Conservation (phyloP, 164 flowering plant species). For the Aristolochia contorta region DNA sequence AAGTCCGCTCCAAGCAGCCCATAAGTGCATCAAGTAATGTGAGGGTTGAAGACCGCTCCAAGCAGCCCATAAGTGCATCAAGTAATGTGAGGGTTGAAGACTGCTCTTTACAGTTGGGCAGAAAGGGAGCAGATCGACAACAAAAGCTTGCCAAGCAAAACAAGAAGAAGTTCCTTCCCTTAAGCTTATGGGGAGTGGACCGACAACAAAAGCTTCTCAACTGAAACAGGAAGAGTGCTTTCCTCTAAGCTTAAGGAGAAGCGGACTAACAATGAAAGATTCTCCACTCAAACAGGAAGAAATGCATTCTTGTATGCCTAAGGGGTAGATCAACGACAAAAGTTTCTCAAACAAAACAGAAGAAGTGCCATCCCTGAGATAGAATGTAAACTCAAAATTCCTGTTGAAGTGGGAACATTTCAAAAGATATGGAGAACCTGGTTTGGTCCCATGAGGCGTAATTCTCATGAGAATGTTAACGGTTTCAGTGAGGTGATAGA, state of each 20-base stretch:
- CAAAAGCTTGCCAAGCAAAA: no score
- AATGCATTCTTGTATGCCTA: background rate
- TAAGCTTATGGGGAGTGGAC: background rate
- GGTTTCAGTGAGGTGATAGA: conserved; percentile 2
- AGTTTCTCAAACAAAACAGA: background rate
- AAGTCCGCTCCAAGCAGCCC: no score
- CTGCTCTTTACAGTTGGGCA: no score
- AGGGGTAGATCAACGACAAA: background rate
- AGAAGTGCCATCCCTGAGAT: background rate
- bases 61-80: no score
- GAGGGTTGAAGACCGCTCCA: no score
- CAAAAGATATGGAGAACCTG: conserved; percentile 29
- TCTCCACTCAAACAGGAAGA: background rate
- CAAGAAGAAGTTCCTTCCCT: no score
- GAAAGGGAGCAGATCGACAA: no score
- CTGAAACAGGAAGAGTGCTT: background rate
- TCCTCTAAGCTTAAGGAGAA: background rate
- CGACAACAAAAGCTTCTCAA: background rate
- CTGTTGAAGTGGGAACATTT: conserved; percentile 27
- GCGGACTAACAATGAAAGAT: background rate
- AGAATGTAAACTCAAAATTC: background rate
- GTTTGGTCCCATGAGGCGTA: conserved; percentile 21
- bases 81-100: no score
- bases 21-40: no score
- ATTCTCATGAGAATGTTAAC: conserved; percentile 2